phyloP scores from a whole-genome alignment of 345 rosid genomes.

The Syzygium jambos region DNA sequence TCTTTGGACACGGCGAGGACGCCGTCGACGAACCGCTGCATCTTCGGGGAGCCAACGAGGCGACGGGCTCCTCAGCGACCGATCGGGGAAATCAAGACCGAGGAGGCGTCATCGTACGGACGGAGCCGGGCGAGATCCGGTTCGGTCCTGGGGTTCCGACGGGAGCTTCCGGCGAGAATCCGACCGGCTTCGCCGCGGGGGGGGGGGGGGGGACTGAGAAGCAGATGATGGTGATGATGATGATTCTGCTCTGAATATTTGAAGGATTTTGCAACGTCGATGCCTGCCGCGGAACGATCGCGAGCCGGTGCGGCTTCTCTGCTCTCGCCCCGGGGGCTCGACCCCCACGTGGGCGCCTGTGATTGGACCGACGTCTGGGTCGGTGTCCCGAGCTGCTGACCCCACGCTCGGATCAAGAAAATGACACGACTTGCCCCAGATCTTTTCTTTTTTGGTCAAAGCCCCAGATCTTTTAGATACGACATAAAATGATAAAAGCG shows the following conservation, averaged over 20 bases:
- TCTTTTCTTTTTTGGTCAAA: no score
- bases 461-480: neutral
- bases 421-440: neutral
- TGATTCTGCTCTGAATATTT: neutral
- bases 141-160: neutral
- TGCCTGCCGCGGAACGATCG: neutral
- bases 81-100: neutral
- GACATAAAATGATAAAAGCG: no score
- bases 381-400: neutral
- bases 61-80: neutral
- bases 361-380: neutral
- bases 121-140: neutral
- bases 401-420: neutral
- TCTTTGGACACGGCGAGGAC: conserved; percentile 89
- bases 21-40: conserved; percentile 82
- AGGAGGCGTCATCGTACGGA: neutral
- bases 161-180: neutral
- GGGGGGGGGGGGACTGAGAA: neutral
- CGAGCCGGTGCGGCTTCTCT: neutral
- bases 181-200: neutral
- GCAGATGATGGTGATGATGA: neutral
- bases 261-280: neutral
- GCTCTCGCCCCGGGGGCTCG: no score
- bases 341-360: neutral
- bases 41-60: conserved; percentile 4